These are phyloP conservation scores for Pseudocohnilembus persalinus DNA, from an alignment of 169 alveolate genomes.

Conservation along the genomic window DNA sequence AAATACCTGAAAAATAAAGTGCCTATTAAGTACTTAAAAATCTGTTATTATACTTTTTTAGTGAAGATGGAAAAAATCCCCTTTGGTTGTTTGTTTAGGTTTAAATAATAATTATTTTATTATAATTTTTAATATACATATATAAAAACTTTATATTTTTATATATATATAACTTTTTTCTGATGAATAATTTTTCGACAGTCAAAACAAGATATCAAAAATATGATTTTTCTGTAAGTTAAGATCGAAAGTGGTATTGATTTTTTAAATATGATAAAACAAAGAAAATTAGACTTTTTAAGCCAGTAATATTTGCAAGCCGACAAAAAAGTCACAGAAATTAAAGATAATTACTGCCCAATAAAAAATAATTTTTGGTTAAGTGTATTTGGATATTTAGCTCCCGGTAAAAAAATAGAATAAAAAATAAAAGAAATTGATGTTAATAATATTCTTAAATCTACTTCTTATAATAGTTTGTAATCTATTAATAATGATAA, in stretches of 20 bases:
- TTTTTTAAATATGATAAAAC: neutral
- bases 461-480: no score
- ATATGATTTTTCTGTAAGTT: neutral
- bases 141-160: conserved; percentile 18
- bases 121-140: neutral
- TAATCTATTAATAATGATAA: no score
- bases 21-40: conserved; percentile 6
- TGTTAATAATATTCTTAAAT: neutral
- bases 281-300: neutral
- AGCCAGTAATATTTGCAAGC: neutral
- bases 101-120: neutral
- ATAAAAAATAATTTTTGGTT: neutral
- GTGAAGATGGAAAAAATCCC: conserved; percentile 32
- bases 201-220: neutral
- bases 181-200: neutral
- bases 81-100: conserved; percentile 39
- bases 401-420: neutral
- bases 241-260: neutral
- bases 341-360: neutral
- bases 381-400: neutral
- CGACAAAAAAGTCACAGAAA: neutral
- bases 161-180: no score
- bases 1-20: neutral
- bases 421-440: no score
- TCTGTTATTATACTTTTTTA: conserved; percentile 29